A percentile compares a stretch with the other conserved stretches of the same genome.
These are phyloP conservation scores for Scedosporium boydii DNA, from an alignment of 2,329 filamentous ascomycete species.

Conservation along the genomic window DNA sequence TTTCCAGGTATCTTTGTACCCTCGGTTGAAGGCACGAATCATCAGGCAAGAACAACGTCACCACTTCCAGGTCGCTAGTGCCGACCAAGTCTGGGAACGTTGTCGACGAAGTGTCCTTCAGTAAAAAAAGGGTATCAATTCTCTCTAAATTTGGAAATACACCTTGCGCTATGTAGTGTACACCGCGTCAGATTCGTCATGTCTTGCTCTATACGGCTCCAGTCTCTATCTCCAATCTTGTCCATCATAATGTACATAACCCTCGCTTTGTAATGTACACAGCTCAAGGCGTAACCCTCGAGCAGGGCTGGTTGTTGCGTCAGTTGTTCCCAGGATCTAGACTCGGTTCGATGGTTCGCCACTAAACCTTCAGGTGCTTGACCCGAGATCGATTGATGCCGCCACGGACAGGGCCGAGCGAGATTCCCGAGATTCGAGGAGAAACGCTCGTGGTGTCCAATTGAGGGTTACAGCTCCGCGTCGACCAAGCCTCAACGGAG, in stretches of 20 bases:
- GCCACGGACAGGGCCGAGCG: not conserved
- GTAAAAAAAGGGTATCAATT: too few species aligned
- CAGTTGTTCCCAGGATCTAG: not conserved
- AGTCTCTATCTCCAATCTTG: too few species aligned
- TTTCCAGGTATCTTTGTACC: not conserved
- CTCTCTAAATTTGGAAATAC: not conserved
- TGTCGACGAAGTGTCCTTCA: too few species aligned
- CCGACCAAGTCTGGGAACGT: not conserved
- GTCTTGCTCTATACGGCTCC: too few species aligned
- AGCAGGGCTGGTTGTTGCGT: not conserved
- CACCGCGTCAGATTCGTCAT: too few species aligned
- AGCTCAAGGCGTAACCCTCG: not conserved
- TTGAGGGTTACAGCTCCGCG: not conserved
- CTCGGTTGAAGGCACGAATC: not conserved
- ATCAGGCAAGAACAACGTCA: not conserved
- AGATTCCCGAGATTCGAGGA: too few species aligned
- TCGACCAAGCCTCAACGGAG: constrained; percentile 30
- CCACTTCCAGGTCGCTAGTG: not conserved
- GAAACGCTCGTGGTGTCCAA: too few species aligned
- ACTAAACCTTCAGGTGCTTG: not conserved
- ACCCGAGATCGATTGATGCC: not conserved
- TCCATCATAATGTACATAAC: too few species aligned
- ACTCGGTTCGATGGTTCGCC: not conserved
- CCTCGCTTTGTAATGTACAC: too few species aligned
- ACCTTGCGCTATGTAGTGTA: too few species aligned